A percentile compares a stretch with the other conserved stretches of the same genome.
These are phyloP conservation scores for Rauvolfia tetraphylla DNA, from an alignment of 257 asterid species.

Conservation along the genomic window DNA sequence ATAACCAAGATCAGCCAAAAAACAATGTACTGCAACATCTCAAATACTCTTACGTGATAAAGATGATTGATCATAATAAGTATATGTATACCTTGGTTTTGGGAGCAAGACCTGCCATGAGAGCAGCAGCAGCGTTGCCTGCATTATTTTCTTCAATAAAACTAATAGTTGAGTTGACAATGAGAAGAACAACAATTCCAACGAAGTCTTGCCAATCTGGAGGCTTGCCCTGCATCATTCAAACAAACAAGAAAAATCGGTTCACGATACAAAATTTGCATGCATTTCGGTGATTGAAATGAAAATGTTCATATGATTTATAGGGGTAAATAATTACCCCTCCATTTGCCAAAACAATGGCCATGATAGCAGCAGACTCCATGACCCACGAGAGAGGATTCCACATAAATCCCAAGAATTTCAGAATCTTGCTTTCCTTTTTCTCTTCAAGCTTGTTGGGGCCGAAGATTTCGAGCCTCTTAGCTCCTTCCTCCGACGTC, in stretches of 20 bases:
- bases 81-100: conserved; percentile 59
- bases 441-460: conserved; percentile 84
- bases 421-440: conserved; percentile 58
- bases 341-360: conserved; percentile 76
- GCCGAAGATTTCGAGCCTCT: conserved; percentile 65
- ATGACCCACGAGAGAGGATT: conserved; percentile 98
- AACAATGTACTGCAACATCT: neutral
- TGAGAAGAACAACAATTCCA: conserved; percentile 56
- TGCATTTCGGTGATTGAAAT: neutral
- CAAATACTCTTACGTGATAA: neutral
- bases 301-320: neutral
- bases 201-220: conserved; percentile 85
- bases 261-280: neutral
- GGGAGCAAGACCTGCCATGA: conserved; percentile 94
- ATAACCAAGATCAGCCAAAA: neutral
- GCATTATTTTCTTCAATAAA: conserved; percentile 83
- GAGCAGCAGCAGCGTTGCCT: conserved; percentile 91
- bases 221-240: conserved; percentile 50
- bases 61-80: neutral
- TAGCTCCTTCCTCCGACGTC: conserved; percentile 51
- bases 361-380: conserved; percentile 91
- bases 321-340: conserved; percentile 39
- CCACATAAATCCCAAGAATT: conserved; percentile 96
- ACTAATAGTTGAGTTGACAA: conserved; percentile 84
- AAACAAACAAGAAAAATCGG: neutral